Evolutionary conservation across 1,139 yeast genomes (phyloP).

Genomic region (Candida buenavistaensis): DNA sequence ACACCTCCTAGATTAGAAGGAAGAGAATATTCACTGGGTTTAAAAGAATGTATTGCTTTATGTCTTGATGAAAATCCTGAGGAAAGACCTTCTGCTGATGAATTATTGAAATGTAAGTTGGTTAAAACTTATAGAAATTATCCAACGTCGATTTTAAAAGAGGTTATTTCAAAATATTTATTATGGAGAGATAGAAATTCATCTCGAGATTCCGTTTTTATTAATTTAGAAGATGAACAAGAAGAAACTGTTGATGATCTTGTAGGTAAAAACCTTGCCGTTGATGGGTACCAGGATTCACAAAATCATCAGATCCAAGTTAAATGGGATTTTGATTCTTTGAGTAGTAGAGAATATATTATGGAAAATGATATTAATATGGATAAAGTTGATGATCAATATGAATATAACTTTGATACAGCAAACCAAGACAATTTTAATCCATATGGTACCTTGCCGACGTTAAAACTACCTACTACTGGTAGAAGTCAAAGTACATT

Average conservation of each 20-base stretch:
- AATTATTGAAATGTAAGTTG: conserved; percentile 69
- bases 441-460: conserved; percentile 30
- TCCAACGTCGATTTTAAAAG: conserved; percentile 65
- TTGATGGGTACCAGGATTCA: conserved; percentile 12
- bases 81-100: conserved; percentile 77
- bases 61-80: conserved; percentile 78
- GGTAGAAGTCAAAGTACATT: conserved; percentile 11
- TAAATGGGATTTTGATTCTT: conserved; percentile 87
- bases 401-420: conserved; percentile 25
- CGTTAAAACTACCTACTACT: conserved; percentile 24
- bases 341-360: conserved; percentile 70
- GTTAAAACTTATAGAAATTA: conserved; percentile 59
- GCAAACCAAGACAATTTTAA: conserved; percentile 16
- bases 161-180: conserved; percentile 76
- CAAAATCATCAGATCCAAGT: conserved; percentile 49
- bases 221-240: conserved; percentile 34
- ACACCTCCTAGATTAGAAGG: conserved; percentile 96
- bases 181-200: conserved; percentile 72
- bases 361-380: conserved; percentile 62
- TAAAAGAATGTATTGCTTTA: conserved; percentile 85
- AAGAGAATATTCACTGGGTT: conserved; percentile 66
- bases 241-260: conserved; percentile 16
- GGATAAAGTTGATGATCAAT: conserved; percentile 39
- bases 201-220: conserved; percentile 49
- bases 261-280: conserved; percentile 12